Conservation (phyloP, 192 early-diverging fungal species). For the Coemansia asiatica region DNA sequence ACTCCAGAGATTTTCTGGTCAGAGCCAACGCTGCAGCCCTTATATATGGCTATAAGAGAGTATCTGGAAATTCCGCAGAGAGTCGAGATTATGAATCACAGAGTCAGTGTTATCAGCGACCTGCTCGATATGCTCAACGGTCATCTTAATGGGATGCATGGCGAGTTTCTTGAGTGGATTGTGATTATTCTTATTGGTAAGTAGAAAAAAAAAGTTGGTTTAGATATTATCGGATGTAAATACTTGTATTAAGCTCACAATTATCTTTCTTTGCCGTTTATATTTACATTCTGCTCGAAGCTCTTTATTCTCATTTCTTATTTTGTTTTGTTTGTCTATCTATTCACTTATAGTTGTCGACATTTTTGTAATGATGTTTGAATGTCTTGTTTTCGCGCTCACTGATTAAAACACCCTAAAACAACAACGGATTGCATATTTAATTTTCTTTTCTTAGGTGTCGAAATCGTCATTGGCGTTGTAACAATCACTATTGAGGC, state of each 20-base stretch:
- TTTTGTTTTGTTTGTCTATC: neutral
- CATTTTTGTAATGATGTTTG: conserved; percentile 49
- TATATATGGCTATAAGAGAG: conserved; percentile 78
- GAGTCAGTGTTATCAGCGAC: conserved; percentile 88
- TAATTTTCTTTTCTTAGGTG: conserved; percentile 35
- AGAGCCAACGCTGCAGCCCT: conserved; percentile 74
- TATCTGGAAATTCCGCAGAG: conserved; percentile 83
- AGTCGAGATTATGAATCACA: conserved; percentile 89
- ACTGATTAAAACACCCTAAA: conserved; percentile 22
- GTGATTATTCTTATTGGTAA: conserved; percentile 89
- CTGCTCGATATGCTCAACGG: conserved; percentile 95
- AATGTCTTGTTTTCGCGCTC: conserved; percentile 50
- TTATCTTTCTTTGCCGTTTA: neutral
- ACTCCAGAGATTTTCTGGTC: conserved; percentile 94
- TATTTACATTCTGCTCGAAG: neutral
- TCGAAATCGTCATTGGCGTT: conserved; percentile 75
- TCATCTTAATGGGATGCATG: conserved; percentile 86
- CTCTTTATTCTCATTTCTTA: neutral
- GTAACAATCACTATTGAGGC: conserved; percentile 75
- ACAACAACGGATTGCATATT: neutral
- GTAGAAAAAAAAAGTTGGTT: conserved; percentile 10
- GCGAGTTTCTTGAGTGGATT: conserved; percentile 92
- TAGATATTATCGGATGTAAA: no score
- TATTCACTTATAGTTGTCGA: conserved; percentile 31
- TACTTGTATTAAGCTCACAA: no score